Base-by-base conservation (phyloP, 768 basidiomycete genomes). In the Strobilomyces echinocephalus region DNA sequence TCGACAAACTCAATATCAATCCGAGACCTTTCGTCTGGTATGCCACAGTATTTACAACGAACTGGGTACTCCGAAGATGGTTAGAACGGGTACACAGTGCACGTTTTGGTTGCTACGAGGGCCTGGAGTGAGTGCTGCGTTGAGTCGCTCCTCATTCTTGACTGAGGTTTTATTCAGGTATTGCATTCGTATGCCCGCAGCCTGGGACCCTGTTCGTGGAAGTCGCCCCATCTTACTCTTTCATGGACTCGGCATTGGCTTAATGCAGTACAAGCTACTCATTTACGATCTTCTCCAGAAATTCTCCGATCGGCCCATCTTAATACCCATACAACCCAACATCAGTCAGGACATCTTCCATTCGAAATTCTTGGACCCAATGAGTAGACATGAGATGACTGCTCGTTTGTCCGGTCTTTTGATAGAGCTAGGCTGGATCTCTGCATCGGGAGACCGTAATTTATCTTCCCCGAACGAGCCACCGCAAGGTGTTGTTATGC, bases 291-390 rank as follows among this genome's bases (percentile, higher is more conserved):
- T 94, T 18, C 68, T 87, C 39, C 70, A 73, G 35, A 63, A 72
- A 5, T 76, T 87, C 47, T 70, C 80, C 5, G 79, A 87, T 59
- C 82, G 85, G 18, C 93, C 93, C 4, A 66, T 97, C 50, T 70
- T 97, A 34, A 73, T 97, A 36, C 80, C 80, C 12, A 48, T 97
- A 5, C 91, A 95, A 59, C 91, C 91, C 0, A 87, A 92, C 61
- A 83, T 94, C 62, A 88, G 88, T 60, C 92, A 95, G 70, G 76
- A 87, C 53, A 77, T 97, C 61, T 90, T 95, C 66, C 86, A 93
- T 61, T 76, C 80, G 1, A 71, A 73, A 4, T 93, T 84, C 71
- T 73, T 97, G 40, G 69, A 76, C 33, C 94, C 95, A 0, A 81
- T 84, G 69, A 75, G 70, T n/a, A 77, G 84, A 36, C 70, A 75